These are phyloP conservation scores for Rhodocollybia butyracea DNA, from an alignment of 768 basidiomycete species.

Conservation along the genomic window DNA sequence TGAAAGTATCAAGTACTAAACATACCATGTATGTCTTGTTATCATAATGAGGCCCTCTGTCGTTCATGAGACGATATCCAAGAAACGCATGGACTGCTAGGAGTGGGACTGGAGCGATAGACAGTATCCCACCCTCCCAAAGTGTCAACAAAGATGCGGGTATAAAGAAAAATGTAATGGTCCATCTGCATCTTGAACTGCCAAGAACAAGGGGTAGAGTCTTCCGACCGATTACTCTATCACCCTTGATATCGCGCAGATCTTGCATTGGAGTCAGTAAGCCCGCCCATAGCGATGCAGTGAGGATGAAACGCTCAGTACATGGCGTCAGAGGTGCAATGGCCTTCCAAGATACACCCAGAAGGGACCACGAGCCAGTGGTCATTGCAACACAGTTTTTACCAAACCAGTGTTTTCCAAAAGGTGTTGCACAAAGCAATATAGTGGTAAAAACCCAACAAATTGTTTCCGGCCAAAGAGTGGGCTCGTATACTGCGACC, in stretches of 20 bases:
- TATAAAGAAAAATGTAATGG: too few species aligned
- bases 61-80: constrained; percentile 11
- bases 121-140: too few species aligned
- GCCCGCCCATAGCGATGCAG: too few species aligned
- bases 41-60: neutral
- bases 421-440: constrained; percentile 11
- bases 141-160: too few species aligned
- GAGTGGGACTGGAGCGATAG: constrained; percentile 1
- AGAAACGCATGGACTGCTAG: constrained; percentile 6
- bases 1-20: too few species aligned
- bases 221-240: constrained; percentile 11
- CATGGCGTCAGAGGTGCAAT: too few species aligned
- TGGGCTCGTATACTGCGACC: constrained; percentile 4
- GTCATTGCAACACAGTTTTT: constrained; percentile 14
- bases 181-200: constrained; percentile 3
- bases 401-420: constrained; percentile 15
- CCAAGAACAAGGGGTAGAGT: constrained; percentile 14
- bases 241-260: constrained; percentile 15
- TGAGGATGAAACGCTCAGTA: too few species aligned
- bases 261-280: too few species aligned
- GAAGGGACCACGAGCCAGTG: constrained; percentile 14
- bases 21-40: constrained; percentile 19
- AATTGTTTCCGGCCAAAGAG: constrained; percentile 6
- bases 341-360: constrained; percentile 11
- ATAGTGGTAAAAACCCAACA: constrained; percentile 12